Percentiles rank a stretch among this genome's conserved stretches.
Conservation (phyloP, 2,329 filamentous ascomycete genomes). For the Penicillium fuscoglaucum region DNA sequence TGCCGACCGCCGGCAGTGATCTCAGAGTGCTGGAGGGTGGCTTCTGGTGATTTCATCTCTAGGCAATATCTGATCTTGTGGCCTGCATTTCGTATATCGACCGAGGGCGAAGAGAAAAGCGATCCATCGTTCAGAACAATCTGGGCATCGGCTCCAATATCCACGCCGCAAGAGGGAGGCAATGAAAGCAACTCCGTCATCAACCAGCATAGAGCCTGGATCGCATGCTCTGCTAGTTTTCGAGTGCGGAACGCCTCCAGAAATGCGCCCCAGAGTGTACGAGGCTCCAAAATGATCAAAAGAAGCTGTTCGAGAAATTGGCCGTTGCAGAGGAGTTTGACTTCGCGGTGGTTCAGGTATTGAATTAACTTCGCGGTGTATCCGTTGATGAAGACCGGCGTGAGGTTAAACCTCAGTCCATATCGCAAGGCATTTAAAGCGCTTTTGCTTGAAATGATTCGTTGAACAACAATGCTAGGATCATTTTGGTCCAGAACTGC, state of each 20-base stretch:
- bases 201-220: conserved; percentile 52
- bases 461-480: conserved; percentile 43
- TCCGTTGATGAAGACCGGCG: conserved; percentile 48
- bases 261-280: conserved; percentile 56
- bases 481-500: conserved; percentile 48
- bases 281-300: conserved; percentile 51
- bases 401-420: conserved; percentile 48
- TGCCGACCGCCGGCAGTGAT: conserved; percentile 64
- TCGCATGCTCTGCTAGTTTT: conserved; percentile 34
- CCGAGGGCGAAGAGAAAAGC: conserved; percentile 30
- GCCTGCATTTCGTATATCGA: conserved; percentile 37
- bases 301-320: conserved; percentile 52
- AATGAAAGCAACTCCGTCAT: conserved; percentile 51
- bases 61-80: conserved; percentile 48
- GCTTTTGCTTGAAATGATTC: conserved; percentile 38
- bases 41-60: conserved; percentile 24
- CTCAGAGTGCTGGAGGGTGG: not conserved
- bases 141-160: conserved; percentile 31
- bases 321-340: conserved; percentile 55
- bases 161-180: conserved; percentile 23
- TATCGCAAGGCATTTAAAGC: conserved; percentile 42
- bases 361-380: conserved; percentile 39
- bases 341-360: conserved; percentile 43
- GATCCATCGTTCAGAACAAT: conserved; percentile 24
- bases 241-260: conserved; percentile 33